Percentiles rank a stretch among this genome's conserved stretches.
These are phyloP conservation scores for Fusarium citri DNA, from an alignment of 2,329 filamentous ascomycete genomes.

Conservation along the genomic window DNA sequence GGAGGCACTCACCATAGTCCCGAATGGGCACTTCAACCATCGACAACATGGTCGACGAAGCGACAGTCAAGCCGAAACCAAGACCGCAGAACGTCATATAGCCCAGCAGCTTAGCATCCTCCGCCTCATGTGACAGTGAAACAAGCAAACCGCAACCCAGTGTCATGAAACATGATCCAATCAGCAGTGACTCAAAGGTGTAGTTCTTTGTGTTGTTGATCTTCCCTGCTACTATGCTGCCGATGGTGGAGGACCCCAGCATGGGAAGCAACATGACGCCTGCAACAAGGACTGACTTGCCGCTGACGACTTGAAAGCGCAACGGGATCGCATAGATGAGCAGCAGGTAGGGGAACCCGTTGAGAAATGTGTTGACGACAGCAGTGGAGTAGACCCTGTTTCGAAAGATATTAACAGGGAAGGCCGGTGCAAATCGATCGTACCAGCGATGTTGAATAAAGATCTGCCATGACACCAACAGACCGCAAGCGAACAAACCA, in stretches of 20 bases:
- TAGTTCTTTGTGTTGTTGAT: slow-evolving; percentile 57
- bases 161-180: slow-evolving; percentile 56
- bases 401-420: slow-evolving; percentile 61
- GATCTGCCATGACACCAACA: slow-evolving; percentile 48
- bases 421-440: slow-evolving; percentile 52
- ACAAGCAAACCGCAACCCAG: slow-evolving; percentile 62
- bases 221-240: slow-evolving; percentile 56
- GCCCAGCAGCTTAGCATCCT: slow-evolving; percentile 61
- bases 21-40: slow-evolving; percentile 55
- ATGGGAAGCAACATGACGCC: slow-evolving; percentile 66
- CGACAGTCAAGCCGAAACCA: slow-evolving; percentile 62
- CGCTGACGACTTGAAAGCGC: slow-evolving; percentile 62
- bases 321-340: slow-evolving; percentile 63
- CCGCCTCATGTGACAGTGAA: slow-evolving; percentile 47
- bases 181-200: slow-evolving; percentile 57
- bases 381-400: slow-evolving; percentile 59
- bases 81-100: slow-evolving; percentile 64
- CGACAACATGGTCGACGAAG: slow-evolving; percentile 61
- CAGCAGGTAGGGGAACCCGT: slow-evolving; percentile 63
- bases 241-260: slow-evolving; percentile 61
- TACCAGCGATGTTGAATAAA: slow-evolving; percentile 42
- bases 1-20: slow-evolving; percentile 56
- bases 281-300: slow-evolving; percentile 57
- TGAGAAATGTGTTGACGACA: slow-evolving; percentile 58
- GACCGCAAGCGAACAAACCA: slow-evolving; percentile 47